Evolutionary conservation across 345 rosid genomes (phyloP).

Genomic region (Heritiera littoralis): DNA sequence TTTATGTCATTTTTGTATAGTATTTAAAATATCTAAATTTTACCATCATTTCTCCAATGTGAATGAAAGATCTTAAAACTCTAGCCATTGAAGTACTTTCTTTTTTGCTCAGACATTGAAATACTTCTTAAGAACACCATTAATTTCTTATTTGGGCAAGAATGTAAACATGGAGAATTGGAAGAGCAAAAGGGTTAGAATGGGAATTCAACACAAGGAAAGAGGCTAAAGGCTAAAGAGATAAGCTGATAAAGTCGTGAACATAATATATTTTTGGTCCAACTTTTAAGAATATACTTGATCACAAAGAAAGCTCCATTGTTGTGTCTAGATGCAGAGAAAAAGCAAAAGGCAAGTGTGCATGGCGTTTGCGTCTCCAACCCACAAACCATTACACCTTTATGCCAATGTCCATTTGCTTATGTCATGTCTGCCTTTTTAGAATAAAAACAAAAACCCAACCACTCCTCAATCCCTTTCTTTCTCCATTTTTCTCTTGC

Average conservation of each 20-base stretch:
- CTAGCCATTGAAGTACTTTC: too few species aligned
- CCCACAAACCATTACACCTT: slow-evolving; percentile 29
- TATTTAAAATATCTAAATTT: too few species aligned
- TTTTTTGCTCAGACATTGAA: too few species aligned
- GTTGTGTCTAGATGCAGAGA: slow-evolving; percentile 24
- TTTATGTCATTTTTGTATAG: too few species aligned
- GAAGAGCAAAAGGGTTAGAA: not conserved
- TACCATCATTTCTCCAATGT: too few species aligned
- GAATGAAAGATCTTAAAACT: too few species aligned
- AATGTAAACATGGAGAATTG: too few species aligned
- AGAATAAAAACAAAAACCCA: slow-evolving; percentile 44
- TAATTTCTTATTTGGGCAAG: too few species aligned
- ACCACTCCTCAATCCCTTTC: slow-evolving; percentile 24
- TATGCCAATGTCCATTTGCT: slow-evolving; percentile 24
- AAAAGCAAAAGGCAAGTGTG: not conserved
- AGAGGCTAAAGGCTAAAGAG: not conserved
- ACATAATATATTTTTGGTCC: slow-evolving; percentile 10
- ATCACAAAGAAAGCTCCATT: slow-evolving; percentile 28
- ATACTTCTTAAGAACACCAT: too few species aligned
- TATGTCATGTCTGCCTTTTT: slow-evolving; percentile 38
- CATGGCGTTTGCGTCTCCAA: slow-evolving; percentile 22
- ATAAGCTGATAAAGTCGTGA: not conserved
- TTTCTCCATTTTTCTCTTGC: not conserved
- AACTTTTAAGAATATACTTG: slow-evolving; percentile 16
- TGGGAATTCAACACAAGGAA: not conserved